Base-by-base conservation (phyloP, 2,329 filamentous ascomycete genomes). In the Bipolaris cookei region DNA sequence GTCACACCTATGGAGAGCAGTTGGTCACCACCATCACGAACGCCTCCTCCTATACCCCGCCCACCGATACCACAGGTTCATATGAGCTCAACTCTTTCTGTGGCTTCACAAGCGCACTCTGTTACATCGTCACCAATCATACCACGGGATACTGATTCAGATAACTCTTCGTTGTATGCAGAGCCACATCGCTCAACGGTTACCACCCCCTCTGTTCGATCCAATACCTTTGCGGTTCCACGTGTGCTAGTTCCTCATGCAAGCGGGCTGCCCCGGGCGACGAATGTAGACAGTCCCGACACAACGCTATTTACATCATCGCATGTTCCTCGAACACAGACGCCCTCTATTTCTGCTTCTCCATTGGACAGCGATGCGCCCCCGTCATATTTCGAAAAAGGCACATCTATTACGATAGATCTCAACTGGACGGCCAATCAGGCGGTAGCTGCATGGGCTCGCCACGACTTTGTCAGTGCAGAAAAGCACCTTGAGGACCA, bases 401-500 rank as follows among this genome's bases (percentile, higher is more conserved):
- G 35, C 3, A 49, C 50, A 4, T 51, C 54, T 35, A 32, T 46
- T 16, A 45, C 53, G 3, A 41, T 48, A 20, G 63, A 71, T 46
- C 54, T 69, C 8, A 51, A 62, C 11, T 65, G 64, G 64, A 70
- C 54, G 2, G 63, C 63, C 16, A 65, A 63, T 32, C 59, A 59
- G 13, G 65, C 69, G 23, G 54, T 67, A 6, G 51, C 54, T 25
- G 62, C 65, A 23, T 72, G 68, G 68, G 60, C 59, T 37, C 46
- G 41, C 13, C 54, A 56, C 11, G 66, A 74, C 28, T 73, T 66
- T 34, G 8, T 47, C 3, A 23, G 54, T 5, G 69, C 68, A 13
- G 56, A 60, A 30, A 59, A 50, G 20, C 51, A 60, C 30, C 62
- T 75, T 6, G 65, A 71, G 47, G 55, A 66, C 18, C 69, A 71